A percentile compares a stretch with the other conserved stretches of the same genome.
Evolutionary conservation across 208 protist genomes (phyloP).

Genomic region (Crithidia fasciculata): DNA sequence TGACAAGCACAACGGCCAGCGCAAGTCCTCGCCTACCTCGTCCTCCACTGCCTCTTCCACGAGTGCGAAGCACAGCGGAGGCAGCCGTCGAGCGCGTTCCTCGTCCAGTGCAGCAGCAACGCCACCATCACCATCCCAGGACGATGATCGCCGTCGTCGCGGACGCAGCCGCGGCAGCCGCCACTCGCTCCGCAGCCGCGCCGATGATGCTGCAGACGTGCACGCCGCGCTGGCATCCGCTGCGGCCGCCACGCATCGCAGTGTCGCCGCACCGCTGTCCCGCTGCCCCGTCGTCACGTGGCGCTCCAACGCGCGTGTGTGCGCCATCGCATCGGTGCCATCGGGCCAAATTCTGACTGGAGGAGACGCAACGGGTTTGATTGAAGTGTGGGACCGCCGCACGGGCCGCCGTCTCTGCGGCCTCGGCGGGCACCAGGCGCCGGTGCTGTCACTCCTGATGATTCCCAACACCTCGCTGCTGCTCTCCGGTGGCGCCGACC

Average conservation of each 20-base stretch:
- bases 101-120: background rate
- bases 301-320: slow-evolving; percentile 37
- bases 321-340: slow-evolving; percentile 26
- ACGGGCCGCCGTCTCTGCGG: slow-evolving; percentile 36
- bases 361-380: slow-evolving; percentile 38
- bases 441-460: slow-evolving; percentile 38
- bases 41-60: no score
- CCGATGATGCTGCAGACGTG: no score
- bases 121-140: background rate
- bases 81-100: no score
- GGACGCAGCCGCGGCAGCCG: background rate
- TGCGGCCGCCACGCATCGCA: background rate
- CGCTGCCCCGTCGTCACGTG: slow-evolving; percentile 47
- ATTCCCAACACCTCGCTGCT: slow-evolving; percentile 30
- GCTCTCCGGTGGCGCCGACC: slow-evolving; percentile 45
- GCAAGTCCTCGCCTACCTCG: no score
- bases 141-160: background rate
- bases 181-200: no score
- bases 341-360: slow-evolving; percentile 49
- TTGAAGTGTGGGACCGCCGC: slow-evolving; percentile 56
- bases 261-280: slow-evolving; percentile 5
- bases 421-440: slow-evolving; percentile 41
- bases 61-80: no score
- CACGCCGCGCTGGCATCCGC: no score
- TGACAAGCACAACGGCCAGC: no score